Evolutionary conservation across 2,329 filamentous ascomycete genomes (phyloP), one percentile per base, ranked within the genome.

Genomic region (Hymenoscyphus albidus): DNA sequence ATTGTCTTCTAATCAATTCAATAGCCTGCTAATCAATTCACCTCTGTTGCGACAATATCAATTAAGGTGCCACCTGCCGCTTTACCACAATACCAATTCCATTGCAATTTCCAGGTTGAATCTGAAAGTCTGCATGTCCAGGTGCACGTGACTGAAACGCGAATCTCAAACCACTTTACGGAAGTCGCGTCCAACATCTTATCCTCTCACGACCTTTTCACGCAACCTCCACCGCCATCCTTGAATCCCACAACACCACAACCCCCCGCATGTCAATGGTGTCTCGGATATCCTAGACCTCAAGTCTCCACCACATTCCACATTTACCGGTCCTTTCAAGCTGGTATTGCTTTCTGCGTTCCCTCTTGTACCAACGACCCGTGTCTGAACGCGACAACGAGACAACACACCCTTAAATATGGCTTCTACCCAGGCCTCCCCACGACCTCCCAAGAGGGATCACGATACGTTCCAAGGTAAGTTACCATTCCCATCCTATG

Each of bases 91-190:
- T 35, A 35, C 35, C 5, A 35, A 35, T 35, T 35, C 6, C 5
- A 35, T 16, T 9, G 16, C 16, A 12, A 22, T 10, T 51, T 22
- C 14, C 44, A 27, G 27, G 27, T 18, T 9, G n/a, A n/a, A n/a
- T n/a, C n/a, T n/a, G n/a, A n/a, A n/a, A n/a, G n/a, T 27, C 27
- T 27, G 27, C 27, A 27, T 14, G 16, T n/a, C n/a, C n/a, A n/a
- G n/a, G n/a, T n/a, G n/a, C 57, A 59, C 38, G 38, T 40, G 18
- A 40, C 7, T 5, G 10, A 40, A 57, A 67, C 66, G 64, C 66
- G 66, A 67, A 65, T n/a, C n/a, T 51, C 12, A 22, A 51, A 67
- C 61, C 65, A 67, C 63, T 67, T 67, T 51, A 62, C 54, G 14
- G n/a, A 40, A 39, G 31, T 57, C 65, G 65, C 66, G 66, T 67